Evolutionary conservation across 805 yeast genomes (phyloP).

Genomic region (Candida endomychidarum): DNA sequence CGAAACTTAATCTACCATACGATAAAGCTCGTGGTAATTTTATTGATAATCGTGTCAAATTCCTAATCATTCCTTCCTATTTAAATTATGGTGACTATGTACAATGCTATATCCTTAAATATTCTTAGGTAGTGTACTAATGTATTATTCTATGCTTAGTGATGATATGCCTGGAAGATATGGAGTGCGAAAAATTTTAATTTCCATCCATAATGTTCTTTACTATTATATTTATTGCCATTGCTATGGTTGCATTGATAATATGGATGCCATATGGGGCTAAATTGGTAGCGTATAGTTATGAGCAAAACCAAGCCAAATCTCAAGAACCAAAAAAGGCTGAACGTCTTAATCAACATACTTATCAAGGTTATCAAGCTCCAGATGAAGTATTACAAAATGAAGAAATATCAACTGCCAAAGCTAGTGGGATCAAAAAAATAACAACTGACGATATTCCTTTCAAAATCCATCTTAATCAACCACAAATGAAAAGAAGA

Average conservation of each 20-base stretch:
- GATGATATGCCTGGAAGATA: too few relatives aligned
- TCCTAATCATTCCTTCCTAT: conserved; percentile 3
- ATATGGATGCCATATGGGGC: conserved; percentile 49
- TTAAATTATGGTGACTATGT: too few relatives aligned
- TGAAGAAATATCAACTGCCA: conserved; percentile 10
- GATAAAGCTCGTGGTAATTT: neutral
- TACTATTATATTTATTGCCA: conserved; percentile 38
- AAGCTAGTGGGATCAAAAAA: conserved; percentile 23
- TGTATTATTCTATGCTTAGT: too few relatives aligned
- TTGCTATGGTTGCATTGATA: conserved; percentile 40
- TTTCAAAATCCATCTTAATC: conserved; percentile 29
- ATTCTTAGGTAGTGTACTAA: too few relatives aligned
- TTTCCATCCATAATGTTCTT: conserved; percentile 30
- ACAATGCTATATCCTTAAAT: too few relatives aligned
- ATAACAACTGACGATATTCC: conserved; percentile 40
- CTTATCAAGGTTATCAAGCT: conserved; percentile 36
- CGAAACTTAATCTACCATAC: neutral
- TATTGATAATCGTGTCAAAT: neutral
- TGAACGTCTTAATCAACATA: neutral
- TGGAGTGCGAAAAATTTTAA: neutral
- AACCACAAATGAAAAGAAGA: conserved; percentile 26
- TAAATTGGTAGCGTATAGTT: conserved; percentile 47
- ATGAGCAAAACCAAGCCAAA: conserved; percentile 31
- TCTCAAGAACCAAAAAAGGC: neutral
- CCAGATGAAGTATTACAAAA: conserved; percentile 33